Percentiles rank a stretch among this genome's conserved stretches.
Evolutionary conservation across 345 rosid genomes (phyloP).

Genomic region (Brassica cretica): DNA sequence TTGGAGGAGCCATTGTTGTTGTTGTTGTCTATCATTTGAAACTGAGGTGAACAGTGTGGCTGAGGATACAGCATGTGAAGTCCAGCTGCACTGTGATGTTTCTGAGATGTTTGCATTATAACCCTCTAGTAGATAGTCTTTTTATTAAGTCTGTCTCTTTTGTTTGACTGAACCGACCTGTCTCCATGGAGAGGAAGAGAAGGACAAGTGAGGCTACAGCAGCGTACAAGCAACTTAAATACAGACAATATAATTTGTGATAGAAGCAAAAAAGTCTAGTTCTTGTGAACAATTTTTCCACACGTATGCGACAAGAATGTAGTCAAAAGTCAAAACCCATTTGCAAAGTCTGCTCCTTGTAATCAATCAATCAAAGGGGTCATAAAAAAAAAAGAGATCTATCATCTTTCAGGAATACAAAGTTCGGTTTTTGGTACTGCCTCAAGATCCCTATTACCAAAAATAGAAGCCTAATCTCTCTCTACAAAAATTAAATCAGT

Average conservation of each 20-base stretch:
- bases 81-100: conserved; percentile 53
- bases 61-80: conserved; percentile 57
- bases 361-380: conserved; percentile 12
- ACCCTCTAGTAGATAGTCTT: neutral
- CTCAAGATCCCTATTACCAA: conserved; percentile 3
- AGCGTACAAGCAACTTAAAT: conserved; percentile 2
- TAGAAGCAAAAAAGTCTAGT: neutral
- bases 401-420: conserved; percentile 10
- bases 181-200: conserved; percentile 7
- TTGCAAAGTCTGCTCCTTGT: neutral
- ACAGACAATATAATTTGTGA: neutral
- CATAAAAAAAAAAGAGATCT: conserved; percentile 29
- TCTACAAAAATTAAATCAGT: neutral
- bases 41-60: conserved; percentile 47
- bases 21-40: conserved; percentile 53
- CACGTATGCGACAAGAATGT: neutral
- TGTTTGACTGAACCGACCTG: conserved; percentile 11
- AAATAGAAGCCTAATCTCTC: conserved; percentile 3
- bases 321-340: neutral
- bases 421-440: neutral
- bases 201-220: conserved; percentile 16
- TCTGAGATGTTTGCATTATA: conserved; percentile 62
- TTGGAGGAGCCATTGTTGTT: conserved; percentile 37
- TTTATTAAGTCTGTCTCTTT: conserved; percentile 5
- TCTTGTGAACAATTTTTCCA: conserved; percentile 5